These are phyloP conservation scores for Talaromyces sp. DNA, from an alignment of 2,329 filamentous ascomycete species.

Conservation along the genomic window DNA sequence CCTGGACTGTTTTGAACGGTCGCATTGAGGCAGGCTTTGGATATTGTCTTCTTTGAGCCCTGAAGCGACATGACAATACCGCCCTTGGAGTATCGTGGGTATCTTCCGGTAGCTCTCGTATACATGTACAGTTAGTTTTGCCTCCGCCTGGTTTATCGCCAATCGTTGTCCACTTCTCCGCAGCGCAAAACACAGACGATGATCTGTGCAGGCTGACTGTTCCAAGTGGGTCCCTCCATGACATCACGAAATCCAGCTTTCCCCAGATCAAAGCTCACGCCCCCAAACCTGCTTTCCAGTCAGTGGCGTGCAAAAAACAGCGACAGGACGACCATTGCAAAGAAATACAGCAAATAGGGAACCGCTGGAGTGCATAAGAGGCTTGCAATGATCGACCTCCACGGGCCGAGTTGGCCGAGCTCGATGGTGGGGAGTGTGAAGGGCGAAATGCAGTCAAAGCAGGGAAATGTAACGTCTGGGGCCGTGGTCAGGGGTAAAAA, in stretches of 20 bases:
- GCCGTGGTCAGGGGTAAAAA: conserved; percentile 5
- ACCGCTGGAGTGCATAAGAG: conserved; percentile 1
- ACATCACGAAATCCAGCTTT: conserved; percentile 1
- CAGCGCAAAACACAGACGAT: not conserved
- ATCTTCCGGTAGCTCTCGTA: no score
- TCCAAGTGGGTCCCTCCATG: not conserved
- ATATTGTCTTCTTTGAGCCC: no score
- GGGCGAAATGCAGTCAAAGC: not conserved
- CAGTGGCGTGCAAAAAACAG: not conserved
- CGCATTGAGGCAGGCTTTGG: no score
- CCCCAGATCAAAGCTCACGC: conserved; percentile 3
- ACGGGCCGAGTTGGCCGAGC: not conserved
- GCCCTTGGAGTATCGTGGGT: no score
- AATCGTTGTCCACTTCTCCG: not conserved
- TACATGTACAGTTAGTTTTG: no score
- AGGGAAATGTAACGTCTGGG: not conserved
- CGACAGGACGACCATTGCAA: not conserved
- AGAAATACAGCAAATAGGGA: not conserved
- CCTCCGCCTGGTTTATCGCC: no score
- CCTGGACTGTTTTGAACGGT: no score
- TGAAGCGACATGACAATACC: no score
- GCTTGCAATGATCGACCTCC: not conserved
- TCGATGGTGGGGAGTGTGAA: no score
- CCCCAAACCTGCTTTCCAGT: not conserved
- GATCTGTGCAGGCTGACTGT: not conserved